Evolutionary conservation across 2,329 filamentous ascomycete genomes (phyloP), one percentile per base, ranked within the genome.

Genomic region (Penicillium sp.): DNA sequence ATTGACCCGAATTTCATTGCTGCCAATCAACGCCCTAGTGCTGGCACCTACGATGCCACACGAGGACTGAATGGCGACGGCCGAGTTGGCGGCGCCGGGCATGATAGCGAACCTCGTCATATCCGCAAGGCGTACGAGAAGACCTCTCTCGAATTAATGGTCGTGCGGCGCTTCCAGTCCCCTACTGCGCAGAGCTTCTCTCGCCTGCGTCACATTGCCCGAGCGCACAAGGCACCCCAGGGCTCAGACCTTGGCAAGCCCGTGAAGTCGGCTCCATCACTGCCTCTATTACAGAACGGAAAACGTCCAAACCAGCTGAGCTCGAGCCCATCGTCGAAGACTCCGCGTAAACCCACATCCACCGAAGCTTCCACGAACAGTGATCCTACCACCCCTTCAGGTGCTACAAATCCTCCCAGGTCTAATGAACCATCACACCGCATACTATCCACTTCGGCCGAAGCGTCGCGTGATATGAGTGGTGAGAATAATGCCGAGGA

Each of bases 81-180:
- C 22, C 64, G 70, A 40, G 52, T 56, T 27, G 66, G 71, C 18
- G 63, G 60, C 18, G 52, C 61, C 55, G 57, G 61, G 44, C 67
- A 71, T 59, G 69, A 72, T 55, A 67, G 62, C 55, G 71, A 77
- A 68, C 60, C 69, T 47, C 73, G 75, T 54, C 72, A 75, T 21
- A 66, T 69, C 54, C 72, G 73, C 53, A 77, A 75, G 49, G 70
- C 72, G n/a, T 79, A 78, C 57, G 77, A 79, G 55, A 77, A 72
- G 52, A 71, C 69, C 5, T 65, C 74, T 5, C 62, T 73, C 39
- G 77, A 79, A 56, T 66, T 79, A 38, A 74, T 67, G 32, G 77
- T 79, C 6, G 75, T 79, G 8, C 73, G 74, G 45, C 71, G 75
- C 18, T 79, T 79, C 57, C 74, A 75, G 52, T 75, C 71, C 22